Evolutionary conservation across 768 basidiomycete species (phyloP).

Genomic region (Mycena latifolia): DNA sequence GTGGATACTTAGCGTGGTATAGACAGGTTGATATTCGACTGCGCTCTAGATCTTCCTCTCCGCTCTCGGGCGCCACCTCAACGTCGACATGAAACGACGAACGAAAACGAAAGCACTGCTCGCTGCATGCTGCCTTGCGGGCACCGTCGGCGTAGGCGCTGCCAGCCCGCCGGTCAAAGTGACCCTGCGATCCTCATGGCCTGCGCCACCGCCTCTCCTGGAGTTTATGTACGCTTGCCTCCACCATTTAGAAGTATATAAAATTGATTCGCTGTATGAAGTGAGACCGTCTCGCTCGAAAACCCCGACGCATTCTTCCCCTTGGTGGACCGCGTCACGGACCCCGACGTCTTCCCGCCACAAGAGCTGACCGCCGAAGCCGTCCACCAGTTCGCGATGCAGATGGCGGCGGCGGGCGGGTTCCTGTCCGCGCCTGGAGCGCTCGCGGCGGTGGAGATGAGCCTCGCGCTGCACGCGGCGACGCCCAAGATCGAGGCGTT

Average conservation of each 20-base stretch:
- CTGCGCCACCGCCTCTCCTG: slow-evolving; percentile 69
- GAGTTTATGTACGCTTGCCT: slow-evolving; percentile 69
- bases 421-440: slow-evolving; percentile 63
- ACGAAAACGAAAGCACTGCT: slow-evolving; percentile 11
- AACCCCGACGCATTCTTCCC: slow-evolving; percentile 82
- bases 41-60: neutral
- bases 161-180: slow-evolving; percentile 68
- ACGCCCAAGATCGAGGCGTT: slow-evolving; percentile 89
- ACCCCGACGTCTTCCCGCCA: slow-evolving; percentile 57
- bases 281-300: slow-evolving; percentile 86
- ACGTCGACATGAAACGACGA: slow-evolving; percentile 30
- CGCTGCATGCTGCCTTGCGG: slow-evolving; percentile 12
- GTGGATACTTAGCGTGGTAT: neutral
- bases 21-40: neutral
- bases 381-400: slow-evolving; percentile 65
- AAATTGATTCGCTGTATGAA: slow-evolving; percentile 45
- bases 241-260: neutral
- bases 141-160: slow-evolving; percentile 16
- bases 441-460: slow-evolving; percentile 72
- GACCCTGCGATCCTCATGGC: slow-evolving; percentile 74
- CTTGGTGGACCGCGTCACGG: slow-evolving; percentile 73
- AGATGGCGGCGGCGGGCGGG: slow-evolving; percentile 60
- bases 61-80: neutral
- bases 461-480: slow-evolving; percentile 81
- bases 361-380: slow-evolving; percentile 59